Evolutionary conservation across 495 filamentous ascomycete species (phyloP).

Genomic region (Ramalina peruviana): DNA sequence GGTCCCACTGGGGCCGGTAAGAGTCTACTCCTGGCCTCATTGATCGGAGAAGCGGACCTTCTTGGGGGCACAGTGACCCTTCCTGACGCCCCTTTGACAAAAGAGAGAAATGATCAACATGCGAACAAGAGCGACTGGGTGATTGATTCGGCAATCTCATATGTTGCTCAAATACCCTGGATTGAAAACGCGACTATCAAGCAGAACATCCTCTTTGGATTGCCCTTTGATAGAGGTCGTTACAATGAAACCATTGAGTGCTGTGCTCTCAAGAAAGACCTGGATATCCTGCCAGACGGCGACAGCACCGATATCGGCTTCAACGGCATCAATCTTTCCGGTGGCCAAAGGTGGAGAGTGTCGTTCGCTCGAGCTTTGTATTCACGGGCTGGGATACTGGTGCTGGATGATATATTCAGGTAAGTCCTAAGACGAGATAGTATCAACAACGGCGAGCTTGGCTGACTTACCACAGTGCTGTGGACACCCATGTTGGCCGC

Average conservation of each 20-base stretch:
- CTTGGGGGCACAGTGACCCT: constrained; percentile 30
- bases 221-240: constrained; percentile 48
- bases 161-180: constrained; percentile 74
- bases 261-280: constrained; percentile 60
- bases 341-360: constrained; percentile 72
- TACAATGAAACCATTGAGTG: constrained; percentile 52
- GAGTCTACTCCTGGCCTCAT: constrained; percentile 44
- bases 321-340: constrained; percentile 73
- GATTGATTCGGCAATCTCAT: constrained; percentile 53
- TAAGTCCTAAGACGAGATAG: constrained; percentile 20
- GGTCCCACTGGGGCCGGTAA: constrained; percentile 51
- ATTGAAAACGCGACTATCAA: constrained; percentile 70
- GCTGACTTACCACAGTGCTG: constrained; percentile 14
- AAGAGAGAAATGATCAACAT: constrained; percentile 33
- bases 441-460: background rate
- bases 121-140: constrained; percentile 58
- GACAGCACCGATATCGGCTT: constrained; percentile 69
- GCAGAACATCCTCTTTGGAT: constrained; percentile 59
- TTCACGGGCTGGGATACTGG: constrained; percentile 61
- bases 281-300: constrained; percentile 59
- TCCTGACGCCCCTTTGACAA: constrained; percentile 22
- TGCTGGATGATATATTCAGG: constrained; percentile 80
- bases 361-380: constrained; percentile 70
- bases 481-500: constrained; percentile 58
- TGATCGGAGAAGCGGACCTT: constrained; percentile 46